A percentile compares a stretch with the other conserved stretches of the same genome.
phyloP scores from a whole-genome alignment of 331 rosid genomes.

The Rosa hybrid region DNA sequence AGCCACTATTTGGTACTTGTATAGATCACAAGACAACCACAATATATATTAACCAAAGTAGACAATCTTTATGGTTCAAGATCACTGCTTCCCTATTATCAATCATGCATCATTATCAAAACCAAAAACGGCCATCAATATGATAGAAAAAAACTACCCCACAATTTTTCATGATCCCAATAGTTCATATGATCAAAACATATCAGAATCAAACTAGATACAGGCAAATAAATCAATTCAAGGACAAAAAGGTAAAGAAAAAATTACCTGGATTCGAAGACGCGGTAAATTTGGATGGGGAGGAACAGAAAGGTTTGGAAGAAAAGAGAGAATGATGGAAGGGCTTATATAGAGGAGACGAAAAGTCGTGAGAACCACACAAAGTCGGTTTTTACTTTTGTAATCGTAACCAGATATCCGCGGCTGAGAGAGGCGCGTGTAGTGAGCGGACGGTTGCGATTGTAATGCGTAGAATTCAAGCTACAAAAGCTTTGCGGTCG shows the following conservation, averaged over 20 bases:
- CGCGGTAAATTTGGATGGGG: background rate
- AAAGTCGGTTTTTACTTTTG: background rate
- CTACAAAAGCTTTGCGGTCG: background rate
- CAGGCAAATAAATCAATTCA: too few species aligned
- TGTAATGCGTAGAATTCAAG: background rate
- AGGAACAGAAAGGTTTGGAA: background rate
- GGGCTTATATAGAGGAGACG: background rate
- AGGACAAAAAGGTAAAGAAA: background rate
- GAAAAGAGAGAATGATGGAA: background rate
- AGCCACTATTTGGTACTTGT: background rate
- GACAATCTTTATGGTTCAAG: background rate
- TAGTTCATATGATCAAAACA: background rate
- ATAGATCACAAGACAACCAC: background rate
- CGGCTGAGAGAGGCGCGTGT: background rate
- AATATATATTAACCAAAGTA: background rate
- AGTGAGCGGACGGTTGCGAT: background rate
- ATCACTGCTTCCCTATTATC: background rate
- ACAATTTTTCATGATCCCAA: background rate
- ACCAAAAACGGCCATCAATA: too few species aligned
- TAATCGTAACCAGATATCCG: background rate
- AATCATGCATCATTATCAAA: background rate
- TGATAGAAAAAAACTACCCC: background rate
- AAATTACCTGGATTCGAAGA: background rate
- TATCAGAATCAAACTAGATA: background rate
- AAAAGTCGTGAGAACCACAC: constrained; percentile 5